These are phyloP conservation scores for Sporothrix variecibatus DNA, from an alignment of 2,329 filamentous ascomycete genomes.

Conservation along the genomic window DNA sequence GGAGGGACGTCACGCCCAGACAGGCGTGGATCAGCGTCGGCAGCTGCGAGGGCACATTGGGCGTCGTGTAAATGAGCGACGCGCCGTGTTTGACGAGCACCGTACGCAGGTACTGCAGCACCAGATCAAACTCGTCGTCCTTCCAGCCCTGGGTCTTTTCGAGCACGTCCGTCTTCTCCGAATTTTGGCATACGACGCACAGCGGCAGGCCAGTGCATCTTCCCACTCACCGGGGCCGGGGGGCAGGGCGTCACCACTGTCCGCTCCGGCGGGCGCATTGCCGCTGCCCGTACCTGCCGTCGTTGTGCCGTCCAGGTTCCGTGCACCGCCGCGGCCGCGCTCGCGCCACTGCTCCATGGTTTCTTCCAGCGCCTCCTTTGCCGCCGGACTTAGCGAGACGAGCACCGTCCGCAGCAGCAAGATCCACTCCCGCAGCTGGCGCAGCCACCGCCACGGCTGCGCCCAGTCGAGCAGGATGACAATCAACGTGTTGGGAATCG, in stretches of 20 bases:
- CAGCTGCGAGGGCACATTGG: conserved; percentile 73
- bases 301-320: conserved; percentile 61
- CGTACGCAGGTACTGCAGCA: conserved; percentile 89
- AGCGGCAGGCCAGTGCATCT: conserved; percentile 83
- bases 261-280: conserved; percentile 34
- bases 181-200: conserved; percentile 95
- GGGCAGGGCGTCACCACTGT: conserved; percentile 70
- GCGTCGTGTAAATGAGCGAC: conserved; percentile 81
- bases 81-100: conserved; percentile 82
- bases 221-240: conserved; percentile 91
- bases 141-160: conserved; percentile 92
- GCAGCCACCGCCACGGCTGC: conserved; percentile 88
- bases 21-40: conserved; percentile 82
- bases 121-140: conserved; percentile 94
- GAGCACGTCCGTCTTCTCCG: conserved; percentile 85
- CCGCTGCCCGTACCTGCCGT: neutral
- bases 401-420: conserved; percentile 77
- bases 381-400: conserved; percentile 70
- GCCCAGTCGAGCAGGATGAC: conserved; percentile 96
- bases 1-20: conserved; percentile 79
- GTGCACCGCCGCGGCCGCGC: conserved; percentile 65
- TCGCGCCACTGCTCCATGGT: conserved; percentile 80
- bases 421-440: conserved; percentile 87
- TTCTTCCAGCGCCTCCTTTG: conserved; percentile 83
- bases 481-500: conserved; percentile 82